phyloP scores from a whole-genome alignment of 768 basidiomycete genomes.

The Mycena amicta region DNA sequence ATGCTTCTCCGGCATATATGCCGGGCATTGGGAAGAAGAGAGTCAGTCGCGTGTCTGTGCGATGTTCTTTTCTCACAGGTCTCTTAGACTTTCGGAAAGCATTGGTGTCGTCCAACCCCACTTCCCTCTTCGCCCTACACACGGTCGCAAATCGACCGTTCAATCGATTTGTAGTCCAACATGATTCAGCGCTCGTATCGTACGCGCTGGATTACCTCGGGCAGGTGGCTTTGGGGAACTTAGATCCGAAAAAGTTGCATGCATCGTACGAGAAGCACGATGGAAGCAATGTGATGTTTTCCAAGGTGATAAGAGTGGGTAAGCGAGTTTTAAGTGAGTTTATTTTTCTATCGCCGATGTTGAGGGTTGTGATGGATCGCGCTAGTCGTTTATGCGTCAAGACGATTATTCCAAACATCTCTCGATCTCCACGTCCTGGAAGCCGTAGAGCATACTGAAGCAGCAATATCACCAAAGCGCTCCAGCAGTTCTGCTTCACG shows the following conservation, averaged over 20 bases:
- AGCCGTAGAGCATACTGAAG: slow-evolving; percentile 44
- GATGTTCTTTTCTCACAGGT: slow-evolving; percentile 1
- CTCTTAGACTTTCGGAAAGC: slow-evolving; percentile 59
- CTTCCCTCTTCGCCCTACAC: slow-evolving; percentile 59
- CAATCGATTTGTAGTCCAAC: slow-evolving; percentile 70
- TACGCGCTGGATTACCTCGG: slow-evolving; percentile 76
- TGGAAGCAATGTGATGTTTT: slow-evolving; percentile 63
- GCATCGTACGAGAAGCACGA: slow-evolving; percentile 64
- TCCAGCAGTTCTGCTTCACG: slow-evolving; percentile 26
- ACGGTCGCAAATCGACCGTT: slow-evolving; percentile 43
- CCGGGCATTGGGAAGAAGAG: slow-evolving; percentile 54
- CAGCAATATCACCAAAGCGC: slow-evolving; percentile 39
- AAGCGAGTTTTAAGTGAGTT: slow-evolving; percentile 59
- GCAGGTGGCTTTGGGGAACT: slow-evolving; percentile 54
- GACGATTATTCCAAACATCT: slow-evolving; percentile 59
- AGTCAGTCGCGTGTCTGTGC: slow-evolving; percentile 40
- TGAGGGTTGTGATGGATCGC: too few relatives aligned
- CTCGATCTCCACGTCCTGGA: slow-evolving; percentile 61
- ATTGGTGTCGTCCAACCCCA: slow-evolving; percentile 51
- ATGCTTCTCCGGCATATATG: slow-evolving; percentile 71
- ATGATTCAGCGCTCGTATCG: slow-evolving; percentile 56
- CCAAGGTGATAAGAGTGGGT: slow-evolving; percentile 54
- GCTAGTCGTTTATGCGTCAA: slow-evolving; percentile 75
- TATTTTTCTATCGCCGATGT: background rate
- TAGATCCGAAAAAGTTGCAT: slow-evolving; percentile 48